Base-by-base conservation (phyloP, 768 basidiomycete genomes). In the Cystobasidiopsis lactophilus region DNA sequence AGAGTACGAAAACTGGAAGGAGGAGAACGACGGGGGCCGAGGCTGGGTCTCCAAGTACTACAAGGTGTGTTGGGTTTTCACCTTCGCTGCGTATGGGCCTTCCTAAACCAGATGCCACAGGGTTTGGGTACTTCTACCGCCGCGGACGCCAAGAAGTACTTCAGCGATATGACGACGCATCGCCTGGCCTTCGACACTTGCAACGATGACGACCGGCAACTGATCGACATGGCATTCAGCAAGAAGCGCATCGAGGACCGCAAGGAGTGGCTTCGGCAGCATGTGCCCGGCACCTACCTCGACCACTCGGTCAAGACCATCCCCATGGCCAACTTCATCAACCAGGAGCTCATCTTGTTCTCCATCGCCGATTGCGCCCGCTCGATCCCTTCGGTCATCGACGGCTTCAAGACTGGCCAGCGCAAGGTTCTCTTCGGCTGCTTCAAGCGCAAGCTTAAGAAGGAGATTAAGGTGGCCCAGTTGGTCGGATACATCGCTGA, bases 291-390 rank as follows among this genome's bases (percentile, higher is more conserved):
- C 27, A 96, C 93, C 1, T 95, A 73, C 67, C 72, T 98, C 46
- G 79, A 96, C 64, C 91, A 98, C 66, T 75, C 78, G 53, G 74
- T 82, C 30, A 77, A 80, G 41, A 79, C 85, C 61, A 82, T 98
- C 56, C 76, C 83, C 0, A 83, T 79, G 64, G 75, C 80, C 1
- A 89, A 98, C 62, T 98, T 98, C 65, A 91, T 98, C 70, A 95
- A 98, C 72, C 85, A 78, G 67, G 93, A 98, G 64, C 69, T 98
- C 43, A 95, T 98, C 55, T 73, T 95, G 26, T 98, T 95, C 74
- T 98, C 93, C 1, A 95, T 96, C 85, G 93, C 93, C 3, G 93
- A 98, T 64, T 96, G 96, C 62, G 76, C 93, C 58, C 88, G 93
- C 52, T 98, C 93, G 3, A 96, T 98, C 59, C 93, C 93, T 2